These are phyloP conservation scores for Cytauxzoon felis DNA, from an alignment of 169 alveolate species.

Conservation along the genomic window DNA sequence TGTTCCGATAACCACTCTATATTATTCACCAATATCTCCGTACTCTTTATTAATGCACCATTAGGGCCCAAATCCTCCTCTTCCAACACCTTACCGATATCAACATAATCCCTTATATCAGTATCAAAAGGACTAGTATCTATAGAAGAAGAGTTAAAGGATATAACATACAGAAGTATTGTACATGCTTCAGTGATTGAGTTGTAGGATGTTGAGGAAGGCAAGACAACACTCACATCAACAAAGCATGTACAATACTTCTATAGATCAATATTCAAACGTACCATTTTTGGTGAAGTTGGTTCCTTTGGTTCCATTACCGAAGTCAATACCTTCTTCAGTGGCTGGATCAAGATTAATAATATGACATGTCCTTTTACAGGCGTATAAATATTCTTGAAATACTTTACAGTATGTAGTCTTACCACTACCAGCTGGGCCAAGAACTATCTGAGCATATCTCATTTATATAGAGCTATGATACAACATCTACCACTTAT, in stretches of 20 bases:
- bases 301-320: conserved; percentile 25
- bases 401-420: conserved; percentile 91
- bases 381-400: conserved; percentile 85
- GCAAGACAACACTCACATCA: too few species aligned
- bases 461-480: conserved; percentile 60
- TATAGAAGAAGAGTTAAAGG: too few species aligned
- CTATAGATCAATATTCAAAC: too few species aligned
- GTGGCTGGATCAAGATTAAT: conserved; percentile 98
- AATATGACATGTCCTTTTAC: conserved; percentile 85
- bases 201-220: too few species aligned
- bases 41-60: conserved; percentile 93
- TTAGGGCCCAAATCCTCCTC: conserved; percentile 93
- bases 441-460: conserved; percentile 93
- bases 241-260: too few species aligned
- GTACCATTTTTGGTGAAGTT: neutral
- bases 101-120: conserved; percentile 94
- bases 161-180: too few species aligned
- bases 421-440: conserved; percentile 99
- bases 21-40: conserved; percentile 90
- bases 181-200: too few species aligned
- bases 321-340: conserved; percentile 74
- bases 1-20: conserved; percentile 92
- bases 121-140: conserved; percentile 75
- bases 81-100: conserved; percentile 88
- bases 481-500: neutral